A percentile compares a stretch with the other conserved stretches of the same genome.
These are phyloP conservation scores for Casuarina cunninghamiana DNA, from an alignment of 306 rosid species.

Conservation along the genomic window DNA sequence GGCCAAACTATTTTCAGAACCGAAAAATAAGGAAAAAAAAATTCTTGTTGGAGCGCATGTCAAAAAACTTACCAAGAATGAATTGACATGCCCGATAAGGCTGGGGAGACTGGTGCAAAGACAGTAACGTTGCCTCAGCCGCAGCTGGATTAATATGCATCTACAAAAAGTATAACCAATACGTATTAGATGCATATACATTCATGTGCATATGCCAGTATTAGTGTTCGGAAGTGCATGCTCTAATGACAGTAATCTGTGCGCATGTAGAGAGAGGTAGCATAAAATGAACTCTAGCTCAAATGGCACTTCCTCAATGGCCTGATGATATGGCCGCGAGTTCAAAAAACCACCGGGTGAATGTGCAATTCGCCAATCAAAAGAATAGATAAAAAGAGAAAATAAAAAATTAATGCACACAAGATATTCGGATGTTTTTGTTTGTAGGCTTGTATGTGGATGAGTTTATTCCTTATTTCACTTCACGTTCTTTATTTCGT, in stretches of 20 bases:
- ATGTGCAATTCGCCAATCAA: background rate
- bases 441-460: background rate
- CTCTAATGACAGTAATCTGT: background rate
- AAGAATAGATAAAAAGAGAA: no score
- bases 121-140: constrained; percentile 73
- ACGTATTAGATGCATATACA: constrained; percentile 3
- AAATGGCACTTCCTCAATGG: background rate
- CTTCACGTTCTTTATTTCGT: background rate
- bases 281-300: background rate
- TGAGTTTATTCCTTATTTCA: background rate
- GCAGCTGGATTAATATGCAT: constrained; percentile 75
- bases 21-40: background rate
- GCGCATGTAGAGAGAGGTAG: background rate
- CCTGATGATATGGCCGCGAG: background rate
- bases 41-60: constrained; percentile 4
- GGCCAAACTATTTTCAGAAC: background rate
- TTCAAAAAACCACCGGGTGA: background rate
- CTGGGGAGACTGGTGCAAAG: constrained; percentile 72
- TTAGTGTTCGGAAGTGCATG: background rate
- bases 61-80: constrained; percentile 70
- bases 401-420: background rate
- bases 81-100: constrained; percentile 86
- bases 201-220: constrained; percentile 4
- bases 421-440: background rate
- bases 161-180: constrained; percentile 43